A percentile compares a stretch with the other conserved stretches of the same genome.
Evolutionary conservation across 1,284 basidiomycete genomes (phyloP).

Genomic region (Ceratobasidium sp.): DNA sequence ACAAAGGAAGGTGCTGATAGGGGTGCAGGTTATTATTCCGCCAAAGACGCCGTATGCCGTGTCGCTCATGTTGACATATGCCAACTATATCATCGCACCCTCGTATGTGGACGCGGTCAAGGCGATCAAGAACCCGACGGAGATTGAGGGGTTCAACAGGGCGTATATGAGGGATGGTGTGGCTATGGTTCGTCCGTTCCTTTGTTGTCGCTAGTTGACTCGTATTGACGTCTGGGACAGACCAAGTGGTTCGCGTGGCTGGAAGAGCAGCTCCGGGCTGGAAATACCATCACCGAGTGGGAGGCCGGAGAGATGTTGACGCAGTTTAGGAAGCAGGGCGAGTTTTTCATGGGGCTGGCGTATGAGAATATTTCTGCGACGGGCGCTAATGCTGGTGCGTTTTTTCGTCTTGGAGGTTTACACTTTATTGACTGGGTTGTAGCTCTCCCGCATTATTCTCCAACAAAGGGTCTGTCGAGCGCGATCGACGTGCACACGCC

Average conservation of each 20-base stretch:
- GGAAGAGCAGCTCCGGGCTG: slow-evolving; percentile 79
- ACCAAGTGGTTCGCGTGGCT: slow-evolving; percentile 89
- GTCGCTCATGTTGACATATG: slow-evolving; percentile 80
- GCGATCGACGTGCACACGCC: slow-evolving; percentile 82
- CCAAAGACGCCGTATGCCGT: slow-evolving; percentile 81
- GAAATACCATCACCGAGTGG: slow-evolving; percentile 85
- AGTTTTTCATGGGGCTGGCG: slow-evolving; percentile 87
- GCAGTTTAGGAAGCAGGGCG: slow-evolving; percentile 77
- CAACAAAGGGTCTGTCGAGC: slow-evolving; percentile 72
- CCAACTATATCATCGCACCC: slow-evolving; percentile 74
- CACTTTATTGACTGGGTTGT: slow-evolving; percentile 38
- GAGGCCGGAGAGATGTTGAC: slow-evolving; percentile 88
- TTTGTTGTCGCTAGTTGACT: background rate
- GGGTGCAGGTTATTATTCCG: slow-evolving; percentile 67
- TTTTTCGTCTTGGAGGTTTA: slow-evolving; percentile 39
- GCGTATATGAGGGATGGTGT: slow-evolving; percentile 93
- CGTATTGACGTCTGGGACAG: slow-evolving; percentile 45
- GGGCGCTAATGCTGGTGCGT: slow-evolving; percentile 81
- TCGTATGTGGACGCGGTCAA: slow-evolving; percentile 82
- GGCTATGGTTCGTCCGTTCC: slow-evolving; percentile 71
- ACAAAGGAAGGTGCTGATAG: slow-evolving; percentile 53
- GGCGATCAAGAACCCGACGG: slow-evolving; percentile 87
- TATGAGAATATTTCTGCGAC: slow-evolving; percentile 94
- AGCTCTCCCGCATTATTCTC: slow-evolving; percentile 93
- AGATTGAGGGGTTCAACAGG: slow-evolving; percentile 82